Conservation (phyloP, 768 basidiomycete species). For the Erythrobasidium yunnanense region DNA sequence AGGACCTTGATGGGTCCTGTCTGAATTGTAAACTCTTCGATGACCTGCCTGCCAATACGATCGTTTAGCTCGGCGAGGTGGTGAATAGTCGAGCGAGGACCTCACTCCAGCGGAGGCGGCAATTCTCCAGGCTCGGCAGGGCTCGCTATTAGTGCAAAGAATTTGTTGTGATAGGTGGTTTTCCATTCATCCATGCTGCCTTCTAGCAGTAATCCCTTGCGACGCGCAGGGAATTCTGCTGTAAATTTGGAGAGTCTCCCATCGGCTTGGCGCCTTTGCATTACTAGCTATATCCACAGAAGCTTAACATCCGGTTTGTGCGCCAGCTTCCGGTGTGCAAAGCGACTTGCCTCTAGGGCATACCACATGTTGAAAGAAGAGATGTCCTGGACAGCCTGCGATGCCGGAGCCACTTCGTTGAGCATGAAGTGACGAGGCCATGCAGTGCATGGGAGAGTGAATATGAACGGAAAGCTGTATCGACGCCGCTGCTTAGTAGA, state of each 20-base stretch:
- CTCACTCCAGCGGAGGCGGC: constrained; percentile 13
- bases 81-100: not conserved
- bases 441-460: not conserved
- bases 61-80: not conserved
- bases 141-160: not conserved
- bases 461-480: constrained; percentile 4
- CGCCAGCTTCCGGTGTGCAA: not conserved
- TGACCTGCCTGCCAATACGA: not conserved
- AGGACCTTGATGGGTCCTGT: constrained; percentile 1
- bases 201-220: not conserved
- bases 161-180: not conserved
- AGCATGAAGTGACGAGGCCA: not conserved
- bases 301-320: not conserved
- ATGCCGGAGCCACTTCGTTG: not conserved
- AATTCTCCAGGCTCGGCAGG: constrained; percentile 20
- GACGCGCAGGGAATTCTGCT: not conserved
- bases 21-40: constrained; percentile 3
- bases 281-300: not conserved
- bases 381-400: too few relatives aligned
- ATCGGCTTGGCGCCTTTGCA: not conserved
- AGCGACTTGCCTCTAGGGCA: not conserved
- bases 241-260: not conserved
- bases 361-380: too few relatives aligned
- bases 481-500: too few relatives aligned
- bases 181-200: not conserved